Base-by-base conservation (phyloP, 139 green algal species). In the Closterium sp. region DNA sequence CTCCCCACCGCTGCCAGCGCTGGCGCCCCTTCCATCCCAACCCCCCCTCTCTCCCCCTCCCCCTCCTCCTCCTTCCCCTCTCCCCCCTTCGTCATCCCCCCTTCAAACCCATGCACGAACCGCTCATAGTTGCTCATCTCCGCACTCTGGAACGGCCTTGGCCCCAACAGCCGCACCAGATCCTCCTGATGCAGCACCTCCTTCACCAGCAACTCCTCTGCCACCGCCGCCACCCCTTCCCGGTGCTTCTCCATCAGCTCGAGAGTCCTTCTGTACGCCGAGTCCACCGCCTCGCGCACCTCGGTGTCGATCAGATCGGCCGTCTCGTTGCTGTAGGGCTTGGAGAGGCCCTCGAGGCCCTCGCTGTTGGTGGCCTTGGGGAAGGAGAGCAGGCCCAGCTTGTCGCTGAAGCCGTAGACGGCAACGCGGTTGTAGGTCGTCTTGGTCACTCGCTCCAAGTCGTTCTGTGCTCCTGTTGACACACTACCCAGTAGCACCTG, bases 121-220 rank as follows among this genome's bases (percentile, higher is more conserved):
- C 97, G 97, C 95, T 99, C 98, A 85, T 99, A 99, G 95, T 99
- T 99, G 38, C 96, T 97, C 94, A 98, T 91, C 96, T 98, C 97
- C n/a, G 92, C 90, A 32, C 73, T 96, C 31, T 90, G 84, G 93
- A 97, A 99, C n/a, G 98, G 98, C 9, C 98, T 95, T 90, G 95
- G 94, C n/a, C 98, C 98, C 88, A 99, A 95, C 45, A 99, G 95
- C 13, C 92, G 85, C 88, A 98, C 97, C 27, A 99, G 93, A 27
- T 99, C 97, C 85, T 99, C 97, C 85, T 98, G 89, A 85, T 95
- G 95, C 2, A 99, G 92, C 73, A 99, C 98, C 93, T 97, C 97
- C 85, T 95, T 96, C n/a, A 95, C 87, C 6, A 96, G 91, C 88
- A 97, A 91, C 62, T 94, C 96, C 91, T 97, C 89, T 22, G 97